Percentiles rank a stretch among this genome's conserved stretches.
Conservation (phyloP, 768 basidiomycete genomes). For the Rhodosporidiobolus sp. region DNA sequence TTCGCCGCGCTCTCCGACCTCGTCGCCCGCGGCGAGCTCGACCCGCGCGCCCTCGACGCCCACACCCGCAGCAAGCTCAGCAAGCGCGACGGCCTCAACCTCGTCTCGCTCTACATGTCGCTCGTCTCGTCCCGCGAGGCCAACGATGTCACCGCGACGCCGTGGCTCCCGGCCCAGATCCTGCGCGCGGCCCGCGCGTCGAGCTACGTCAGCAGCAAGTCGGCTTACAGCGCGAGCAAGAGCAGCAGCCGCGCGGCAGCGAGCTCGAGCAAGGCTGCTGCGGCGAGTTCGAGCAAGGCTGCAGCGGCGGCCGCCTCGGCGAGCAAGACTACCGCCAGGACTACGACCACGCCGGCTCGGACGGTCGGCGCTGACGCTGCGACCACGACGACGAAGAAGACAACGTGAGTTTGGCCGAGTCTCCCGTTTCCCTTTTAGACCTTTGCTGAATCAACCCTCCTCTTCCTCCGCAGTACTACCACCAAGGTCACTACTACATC, state of each 20-base stretch:
- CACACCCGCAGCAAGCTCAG: background rate
- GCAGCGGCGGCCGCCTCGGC: no score
- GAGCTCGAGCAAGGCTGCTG: constrained; percentile 9
- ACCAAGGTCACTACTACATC: no score
- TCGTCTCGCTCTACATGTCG: background rate
- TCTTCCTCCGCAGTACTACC: no score
- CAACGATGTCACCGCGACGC: constrained; percentile 2
- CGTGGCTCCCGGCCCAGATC: constrained; percentile 1
- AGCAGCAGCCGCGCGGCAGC: background rate
- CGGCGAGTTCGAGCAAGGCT: background rate
- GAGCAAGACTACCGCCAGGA: background rate
- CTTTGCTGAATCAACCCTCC: no score
- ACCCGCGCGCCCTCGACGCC: background rate
- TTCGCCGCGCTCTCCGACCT: background rate
- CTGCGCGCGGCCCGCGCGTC: background rate
- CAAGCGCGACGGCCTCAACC: constrained; percentile 3
- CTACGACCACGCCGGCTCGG: background rate
- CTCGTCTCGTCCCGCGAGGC: background rate
- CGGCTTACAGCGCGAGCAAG: background rate
- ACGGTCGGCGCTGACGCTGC: background rate
- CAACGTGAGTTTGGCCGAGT: no score
- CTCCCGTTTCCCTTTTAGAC: background rate
- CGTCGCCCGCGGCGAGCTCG: background rate
- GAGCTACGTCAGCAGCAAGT: background rate
- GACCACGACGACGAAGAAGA: background rate